Conservation (phyloP, 2,329 filamentous ascomycete genomes). For the Trichophyton mentagrophytes region DNA sequence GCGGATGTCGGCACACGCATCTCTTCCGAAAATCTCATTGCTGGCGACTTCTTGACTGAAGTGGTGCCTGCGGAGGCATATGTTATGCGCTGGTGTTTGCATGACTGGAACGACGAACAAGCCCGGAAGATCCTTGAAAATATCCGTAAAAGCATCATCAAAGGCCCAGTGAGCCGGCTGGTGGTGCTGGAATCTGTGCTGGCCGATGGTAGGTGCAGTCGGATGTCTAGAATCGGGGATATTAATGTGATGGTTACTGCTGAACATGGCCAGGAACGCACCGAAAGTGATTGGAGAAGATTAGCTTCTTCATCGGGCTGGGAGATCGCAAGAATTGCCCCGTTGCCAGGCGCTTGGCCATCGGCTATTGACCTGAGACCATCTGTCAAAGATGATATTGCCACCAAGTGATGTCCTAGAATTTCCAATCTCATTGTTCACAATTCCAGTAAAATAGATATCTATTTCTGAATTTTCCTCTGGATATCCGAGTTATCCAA, state of each 20-base stretch:
- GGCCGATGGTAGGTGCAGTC: constrained; percentile 17
- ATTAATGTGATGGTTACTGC: constrained; percentile 32
- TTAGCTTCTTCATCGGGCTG: neutral
- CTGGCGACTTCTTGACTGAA: constrained; percentile 28
- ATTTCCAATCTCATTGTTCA: too few species aligned
- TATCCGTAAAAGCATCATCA: constrained; percentile 22
- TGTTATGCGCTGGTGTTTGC: constrained; percentile 32
- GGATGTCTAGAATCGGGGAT: constrained; percentile 30
- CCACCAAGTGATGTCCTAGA: neutral
- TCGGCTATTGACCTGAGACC: neutral
- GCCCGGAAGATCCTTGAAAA: constrained; percentile 20
- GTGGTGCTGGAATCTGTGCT: constrained; percentile 31
- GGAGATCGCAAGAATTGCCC: neutral
- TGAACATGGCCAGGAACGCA: constrained; percentile 25
- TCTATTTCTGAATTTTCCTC: too few species aligned
- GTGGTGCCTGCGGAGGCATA: constrained; percentile 24
- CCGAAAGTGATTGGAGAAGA: neutral
- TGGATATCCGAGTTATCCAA: too few species aligned
- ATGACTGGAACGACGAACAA: constrained; percentile 31
- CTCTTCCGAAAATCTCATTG: constrained; percentile 18
- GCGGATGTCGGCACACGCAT: constrained; percentile 24
- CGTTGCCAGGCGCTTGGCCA: neutral
- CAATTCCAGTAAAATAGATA: too few species aligned
- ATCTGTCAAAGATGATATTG: neutral
- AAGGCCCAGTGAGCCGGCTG: constrained; percentile 18